Evolutionary conservation across 768 basidiomycete genomes (phyloP), one percentile per base, ranked within the genome.

Genomic region (Royoungia palumana): DNA sequence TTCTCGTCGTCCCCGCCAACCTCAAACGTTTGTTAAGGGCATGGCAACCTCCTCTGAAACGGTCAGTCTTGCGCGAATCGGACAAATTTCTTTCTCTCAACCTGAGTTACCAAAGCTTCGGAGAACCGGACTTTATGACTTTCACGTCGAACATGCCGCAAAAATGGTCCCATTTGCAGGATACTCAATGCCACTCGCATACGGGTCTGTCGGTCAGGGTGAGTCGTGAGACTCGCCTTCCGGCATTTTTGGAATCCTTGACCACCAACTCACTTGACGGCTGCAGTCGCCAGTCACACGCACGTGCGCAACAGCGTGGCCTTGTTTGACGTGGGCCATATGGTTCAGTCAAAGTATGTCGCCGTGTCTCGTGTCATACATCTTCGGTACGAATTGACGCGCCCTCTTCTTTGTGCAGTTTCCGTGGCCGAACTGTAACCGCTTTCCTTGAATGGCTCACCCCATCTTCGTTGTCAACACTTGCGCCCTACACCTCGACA

Each of bases 161-260:
- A 94, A 94, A 70, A 94, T 98, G 91, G 93, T 96, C 0, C 86
- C 91, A 0, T 99, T 97, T 68, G 96, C 92, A 3, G 95, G 95
- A 6, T 98, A 84, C 68, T 80, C 82, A 5, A 99, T 99, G 95
- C 96, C 95, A 0, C 75, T 99, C 37, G 67, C 79, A 4, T 99
- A 97, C 61, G 90, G 83, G 5, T 75, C 79, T 25, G 79, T 88
- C 41, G 91, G 91, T 6, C 89, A 91, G 75, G 80, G 89, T 85
- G 50, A 51, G 78, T 63, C 36, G 35, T 47, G 46, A 46, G 43
- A 46, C 38, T 20, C 4, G 10, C 27, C 25, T 25, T 9, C 32
- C 16, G 30, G 16, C 32, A 22, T 19, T 47, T 55, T 49, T 52
- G 45, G 41, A 47, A 41, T 38, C 38, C 49, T 45, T 63, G 49